A percentile compares a stretch with the other conserved stretches of the same genome.
phyloP scores from a whole-genome alignment of 352 stramenopile species.

The Globisporangium splendens region DNA sequence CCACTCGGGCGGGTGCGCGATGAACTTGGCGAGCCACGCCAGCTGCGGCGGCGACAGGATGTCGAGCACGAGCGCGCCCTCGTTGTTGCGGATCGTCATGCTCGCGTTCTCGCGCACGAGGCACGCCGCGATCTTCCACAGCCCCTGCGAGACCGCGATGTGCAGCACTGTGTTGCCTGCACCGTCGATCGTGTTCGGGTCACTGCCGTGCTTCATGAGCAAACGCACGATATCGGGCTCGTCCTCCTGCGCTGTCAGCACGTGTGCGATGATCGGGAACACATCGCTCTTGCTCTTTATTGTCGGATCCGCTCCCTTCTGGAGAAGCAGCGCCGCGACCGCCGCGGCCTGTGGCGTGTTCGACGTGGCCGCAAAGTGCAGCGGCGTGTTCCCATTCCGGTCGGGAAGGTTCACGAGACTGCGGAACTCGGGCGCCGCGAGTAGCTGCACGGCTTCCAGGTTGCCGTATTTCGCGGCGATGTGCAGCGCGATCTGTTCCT shows the following conservation, averaged over 20 bases:
- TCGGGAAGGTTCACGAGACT: slow-evolving; percentile 57
- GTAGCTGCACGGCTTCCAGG: slow-evolving; percentile 45
- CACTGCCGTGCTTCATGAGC: slow-evolving; percentile 71
- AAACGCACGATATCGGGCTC: slow-evolving; percentile 65
- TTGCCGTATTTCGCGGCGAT: slow-evolving; percentile 82
- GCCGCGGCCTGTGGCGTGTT: slow-evolving; percentile 37
- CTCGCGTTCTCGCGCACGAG: slow-evolving; percentile 60
- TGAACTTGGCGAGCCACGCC: slow-evolving; percentile 78
- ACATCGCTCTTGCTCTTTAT: slow-evolving; percentile 71
- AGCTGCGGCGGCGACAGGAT: slow-evolving; percentile 67
- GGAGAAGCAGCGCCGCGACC: slow-evolving; percentile 60
- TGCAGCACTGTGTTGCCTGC: slow-evolving; percentile 78
- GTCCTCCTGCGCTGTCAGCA: slow-evolving; percentile 68
- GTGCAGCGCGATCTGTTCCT: slow-evolving; percentile 77
- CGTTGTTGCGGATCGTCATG: slow-evolving; percentile 77
- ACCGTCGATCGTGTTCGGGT: slow-evolving; percentile 69
- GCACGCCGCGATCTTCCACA: slow-evolving; percentile 69
- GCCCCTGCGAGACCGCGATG: slow-evolving; percentile 67
- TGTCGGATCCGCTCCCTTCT: slow-evolving; percentile 52
- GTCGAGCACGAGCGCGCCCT: slow-evolving; percentile 69
- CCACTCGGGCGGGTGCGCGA: slow-evolving; percentile 68
- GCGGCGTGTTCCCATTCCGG: slow-evolving; percentile 76
- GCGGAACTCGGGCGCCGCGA: slow-evolving; percentile 56
- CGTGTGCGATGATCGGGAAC: slow-evolving; percentile 74
- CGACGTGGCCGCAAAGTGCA: slow-evolving; percentile 78